Base-by-base conservation (phyloP, 2,329 filamentous ascomycete genomes). In the Blastomyces percursus region DNA sequence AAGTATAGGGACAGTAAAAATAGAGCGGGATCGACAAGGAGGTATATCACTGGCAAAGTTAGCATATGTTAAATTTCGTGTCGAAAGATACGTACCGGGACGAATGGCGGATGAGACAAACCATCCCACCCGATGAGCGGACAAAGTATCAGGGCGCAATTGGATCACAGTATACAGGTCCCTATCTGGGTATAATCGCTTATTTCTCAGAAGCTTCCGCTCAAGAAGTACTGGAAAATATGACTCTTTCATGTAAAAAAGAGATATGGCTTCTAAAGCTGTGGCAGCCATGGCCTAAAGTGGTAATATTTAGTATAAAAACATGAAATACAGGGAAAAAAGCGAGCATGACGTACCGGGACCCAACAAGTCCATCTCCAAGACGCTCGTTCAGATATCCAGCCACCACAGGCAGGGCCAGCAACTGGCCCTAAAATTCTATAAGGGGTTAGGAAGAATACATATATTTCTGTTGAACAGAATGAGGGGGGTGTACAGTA, bases 341-440 rank as follows among this genome's bases (percentile, higher is more conserved):
- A 24, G 21, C 8, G 12, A n/a, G 35, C 4, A 27, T 24, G 44
- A 3, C 32, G 16, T 61, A 61, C 59, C 7, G 59, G 59, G 24
- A 61, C 48, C 59, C 59, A 61, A 30, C 59, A 61, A n/a, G 59
- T 61, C 59, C 59, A 61, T 19, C 59, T 61, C 59, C 59, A 61
- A 16, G 59, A 61, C 5, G 35, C 46, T 51, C 59, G 59, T 48
- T 61, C 46, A n/a, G 59, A 32, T n/a, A 61, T 55, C 59, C 59
- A 61, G 21, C 59, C 59, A 40, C 59, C 59, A 54, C 59, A 61
- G 24, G 50, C 59, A 19, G 59, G 59, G 30, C 59, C 59, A 52
- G 54, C n/a, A 8, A 55, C 46, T 1, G 59, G 59, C 21, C 59
- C 59, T 30, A 61, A 40, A 38, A 61, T 42, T 55, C 59, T 61